phyloP scores from a whole-genome alignment of 2,329 filamentous ascomycete species.

The Claviceps digitariae region DNA sequence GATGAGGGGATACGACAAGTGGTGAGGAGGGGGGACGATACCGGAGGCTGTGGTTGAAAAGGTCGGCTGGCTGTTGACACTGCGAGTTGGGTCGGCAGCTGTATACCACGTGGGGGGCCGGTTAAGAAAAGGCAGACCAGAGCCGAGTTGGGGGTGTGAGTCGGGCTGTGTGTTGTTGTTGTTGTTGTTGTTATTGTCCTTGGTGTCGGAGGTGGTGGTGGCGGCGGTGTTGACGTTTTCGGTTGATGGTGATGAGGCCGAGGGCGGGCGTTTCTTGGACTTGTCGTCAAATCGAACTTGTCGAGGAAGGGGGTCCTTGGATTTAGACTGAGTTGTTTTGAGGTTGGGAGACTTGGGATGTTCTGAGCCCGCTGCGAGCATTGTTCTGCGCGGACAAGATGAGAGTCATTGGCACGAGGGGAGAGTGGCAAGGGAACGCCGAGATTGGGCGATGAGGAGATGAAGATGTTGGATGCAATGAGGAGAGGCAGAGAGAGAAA shows the following conservation, averaged over 20 bases:
- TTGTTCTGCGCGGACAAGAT: conserved; percentile 5
- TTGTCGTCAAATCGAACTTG: conserved; percentile 19
- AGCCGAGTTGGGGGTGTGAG: conserved; percentile 9
- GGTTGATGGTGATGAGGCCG: neutral
- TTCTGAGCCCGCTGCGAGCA: conserved; percentile 14
- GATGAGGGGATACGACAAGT: conserved; percentile 5
- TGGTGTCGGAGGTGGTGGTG: neutral
- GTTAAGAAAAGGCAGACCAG: conserved; percentile 9
- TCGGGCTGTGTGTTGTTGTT: conserved; percentile 5
- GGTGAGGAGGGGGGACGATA: neutral
- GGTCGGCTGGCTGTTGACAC: conserved; percentile 8
- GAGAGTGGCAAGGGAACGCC: neutral
- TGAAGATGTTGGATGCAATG: neutral
- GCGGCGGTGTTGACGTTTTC: neutral
- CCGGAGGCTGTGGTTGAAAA: conserved; percentile 1
- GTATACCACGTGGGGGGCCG: conserved; percentile 17
- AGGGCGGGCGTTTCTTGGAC: neutral
- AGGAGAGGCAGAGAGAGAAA: neutral
- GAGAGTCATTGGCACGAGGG: conserved; percentile 1
- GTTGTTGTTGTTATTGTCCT: neutral
- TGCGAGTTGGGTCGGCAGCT: conserved; percentile 21
- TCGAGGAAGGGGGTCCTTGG: conserved; percentile 14
- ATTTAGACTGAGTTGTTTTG: conserved; percentile 14
- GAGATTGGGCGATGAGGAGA: neutral
- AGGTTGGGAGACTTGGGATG: conserved; percentile 17